These are phyloP conservation scores for Grosmannia serpens DNA, from an alignment of 2,329 filamentous ascomycete species.

Conservation along the genomic window DNA sequence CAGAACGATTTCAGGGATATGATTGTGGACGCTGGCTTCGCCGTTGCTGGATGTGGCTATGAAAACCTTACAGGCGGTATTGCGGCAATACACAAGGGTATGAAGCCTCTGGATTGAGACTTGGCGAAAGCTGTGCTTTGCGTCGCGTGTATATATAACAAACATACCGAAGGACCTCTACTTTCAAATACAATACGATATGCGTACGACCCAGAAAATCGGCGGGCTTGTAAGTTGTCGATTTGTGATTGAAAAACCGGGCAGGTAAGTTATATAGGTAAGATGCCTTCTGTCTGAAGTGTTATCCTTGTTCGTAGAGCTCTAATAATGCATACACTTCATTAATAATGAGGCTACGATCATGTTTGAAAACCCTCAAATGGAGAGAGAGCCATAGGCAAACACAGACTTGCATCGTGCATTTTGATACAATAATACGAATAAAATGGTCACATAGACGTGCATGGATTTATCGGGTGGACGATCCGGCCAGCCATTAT, in stretches of 20 bases:
- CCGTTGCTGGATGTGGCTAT: slow-evolving; percentile 70
- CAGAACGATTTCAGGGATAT: slow-evolving; percentile 76
- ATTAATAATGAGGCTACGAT: no score
- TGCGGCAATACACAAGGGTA: slow-evolving; percentile 90
- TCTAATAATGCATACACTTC: no score
- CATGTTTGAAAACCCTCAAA: no score
- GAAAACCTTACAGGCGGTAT: slow-evolving; percentile 89
- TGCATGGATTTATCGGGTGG: not conserved
- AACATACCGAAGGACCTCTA: no score
- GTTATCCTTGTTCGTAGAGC: no score
- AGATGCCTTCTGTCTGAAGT: no score
- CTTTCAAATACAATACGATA: no score
- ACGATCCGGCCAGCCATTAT: not conserved
- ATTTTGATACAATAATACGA: not conserved
- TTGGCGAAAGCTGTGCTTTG: not conserved
- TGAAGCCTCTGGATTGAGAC: slow-evolving; percentile 53
- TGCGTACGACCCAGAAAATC: no score
- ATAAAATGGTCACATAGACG: not conserved
- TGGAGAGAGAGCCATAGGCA: not conserved
- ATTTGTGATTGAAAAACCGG: no score
- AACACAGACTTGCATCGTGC: not conserved
- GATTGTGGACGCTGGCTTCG: slow-evolving; percentile 76
- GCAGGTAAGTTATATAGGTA: no score
- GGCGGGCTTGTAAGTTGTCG: no score
- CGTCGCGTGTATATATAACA: not conserved